Percentiles rank a stretch among this genome's conserved stretches.
These are phyloP conservation scores for Cladorrhinum samala DNA, from an alignment of 495 filamentous ascomycete genomes.

Conservation along the genomic window DNA sequence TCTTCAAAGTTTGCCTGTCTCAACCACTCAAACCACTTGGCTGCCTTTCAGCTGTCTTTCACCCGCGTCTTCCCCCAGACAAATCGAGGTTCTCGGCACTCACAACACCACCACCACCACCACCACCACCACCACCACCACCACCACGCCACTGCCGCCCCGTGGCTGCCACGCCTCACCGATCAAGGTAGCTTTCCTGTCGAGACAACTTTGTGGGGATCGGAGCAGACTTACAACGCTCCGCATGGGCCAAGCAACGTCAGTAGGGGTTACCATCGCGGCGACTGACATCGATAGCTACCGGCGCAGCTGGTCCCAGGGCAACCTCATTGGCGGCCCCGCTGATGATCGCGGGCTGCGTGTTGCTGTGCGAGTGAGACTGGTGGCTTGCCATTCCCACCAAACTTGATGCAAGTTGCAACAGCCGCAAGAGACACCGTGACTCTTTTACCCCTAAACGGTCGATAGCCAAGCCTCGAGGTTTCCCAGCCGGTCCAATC, in stretches of 20 bases:
- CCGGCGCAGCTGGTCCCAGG: too few species aligned
- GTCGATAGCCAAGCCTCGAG: too few species aligned
- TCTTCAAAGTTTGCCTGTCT: conserved; percentile 5
- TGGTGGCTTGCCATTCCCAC: neutral
- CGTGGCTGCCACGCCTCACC: neutral
- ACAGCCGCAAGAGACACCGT: conserved; percentile 13
- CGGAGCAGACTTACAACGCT: neutral
- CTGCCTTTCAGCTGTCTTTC: conserved; percentile 23
- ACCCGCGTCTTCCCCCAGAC: conserved; percentile 17
- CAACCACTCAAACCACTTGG: too few species aligned
- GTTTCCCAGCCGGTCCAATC: too few species aligned
- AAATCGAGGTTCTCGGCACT: too few species aligned
- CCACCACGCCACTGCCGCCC: conserved; percentile 2
- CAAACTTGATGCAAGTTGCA: conserved; percentile 6
- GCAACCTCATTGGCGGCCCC: neutral
- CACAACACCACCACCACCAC: too few species aligned
- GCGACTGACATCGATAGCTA: conserved; percentile 14
- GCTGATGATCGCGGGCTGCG: neutral
- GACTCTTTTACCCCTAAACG: too few species aligned
- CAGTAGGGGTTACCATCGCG: neutral
- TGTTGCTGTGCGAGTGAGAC: conserved; percentile 4
- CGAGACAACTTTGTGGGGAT: too few species aligned
- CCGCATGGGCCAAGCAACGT: neutral
- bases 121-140: too few species aligned
- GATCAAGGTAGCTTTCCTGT: too few species aligned